phyloP scores from a whole-genome alignment of 495 filamentous ascomycete species.

The Hypoxylon subgilvum region DNA sequence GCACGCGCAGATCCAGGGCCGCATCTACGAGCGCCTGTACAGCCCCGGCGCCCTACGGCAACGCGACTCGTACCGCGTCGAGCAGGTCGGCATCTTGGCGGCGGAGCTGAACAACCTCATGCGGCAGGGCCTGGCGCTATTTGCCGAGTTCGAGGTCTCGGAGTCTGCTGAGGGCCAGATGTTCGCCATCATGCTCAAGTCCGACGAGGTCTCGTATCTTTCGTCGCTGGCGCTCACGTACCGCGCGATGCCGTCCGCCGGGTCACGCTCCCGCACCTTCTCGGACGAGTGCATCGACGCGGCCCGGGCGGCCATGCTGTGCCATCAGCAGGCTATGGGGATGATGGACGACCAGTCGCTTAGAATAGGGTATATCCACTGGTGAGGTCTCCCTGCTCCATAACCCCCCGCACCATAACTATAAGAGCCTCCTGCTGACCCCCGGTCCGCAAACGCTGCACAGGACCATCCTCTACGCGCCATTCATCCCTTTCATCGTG shows the following conservation, averaged over 20 bases:
- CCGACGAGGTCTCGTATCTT: slow-evolving; percentile 62
- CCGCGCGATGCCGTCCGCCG: slow-evolving; percentile 61
- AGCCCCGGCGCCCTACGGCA: slow-evolving; percentile 63
- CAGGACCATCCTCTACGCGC: slow-evolving; percentile 69
- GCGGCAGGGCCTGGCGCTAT: slow-evolving; percentile 33
- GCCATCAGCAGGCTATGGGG: slow-evolving; percentile 59
- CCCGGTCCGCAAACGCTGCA: neutral
- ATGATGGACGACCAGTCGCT: slow-evolving; percentile 55
- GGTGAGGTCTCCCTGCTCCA: slow-evolving; percentile 52
- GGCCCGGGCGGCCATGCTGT: slow-evolving; percentile 60
- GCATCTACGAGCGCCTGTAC: slow-evolving; percentile 65
- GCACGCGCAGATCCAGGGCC: slow-evolving; percentile 62
- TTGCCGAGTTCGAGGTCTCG: slow-evolving; percentile 23
- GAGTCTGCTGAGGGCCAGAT: slow-evolving; percentile 38
- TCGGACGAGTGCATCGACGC: slow-evolving; percentile 65
- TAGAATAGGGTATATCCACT: slow-evolving; percentile 66
- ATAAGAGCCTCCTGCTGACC: neutral
- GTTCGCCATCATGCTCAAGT: slow-evolving; percentile 57
- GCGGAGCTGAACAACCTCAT: slow-evolving; percentile 34
- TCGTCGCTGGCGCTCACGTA: slow-evolving; percentile 65
- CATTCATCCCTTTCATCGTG: slow-evolving; percentile 72
- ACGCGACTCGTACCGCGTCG: slow-evolving; percentile 52
- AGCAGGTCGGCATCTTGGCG: slow-evolving; percentile 42
- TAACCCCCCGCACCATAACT: too few species aligned
- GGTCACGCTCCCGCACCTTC: slow-evolving; percentile 54